Base-by-base conservation (phyloP, 1,284 basidiomycete genomes). In the Heterobasidion occidentale region DNA sequence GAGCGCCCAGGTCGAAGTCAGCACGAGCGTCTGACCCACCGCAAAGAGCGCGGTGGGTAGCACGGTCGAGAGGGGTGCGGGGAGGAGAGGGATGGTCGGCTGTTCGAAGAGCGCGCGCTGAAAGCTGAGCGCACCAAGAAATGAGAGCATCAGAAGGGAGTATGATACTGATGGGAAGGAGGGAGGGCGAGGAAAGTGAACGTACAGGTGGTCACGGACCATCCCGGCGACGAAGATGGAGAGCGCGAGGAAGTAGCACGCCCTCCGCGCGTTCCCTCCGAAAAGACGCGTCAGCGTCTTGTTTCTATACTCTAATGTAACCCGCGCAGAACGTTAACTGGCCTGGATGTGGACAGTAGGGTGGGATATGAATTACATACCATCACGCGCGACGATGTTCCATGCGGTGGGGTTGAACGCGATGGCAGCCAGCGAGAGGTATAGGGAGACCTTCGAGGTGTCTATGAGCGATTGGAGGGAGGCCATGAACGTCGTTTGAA, bases 341-440 rank as follows among this genome's bases (percentile, higher is more conserved):
- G 52, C 19, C 6, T 27, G 19, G 44, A 53, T 19, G 35, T n/a
- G 42, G 2, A 52, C 51, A 3, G 45, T 9, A 55, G 58, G n/a
- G 53, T 49, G 54, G 17, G 42, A 35, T 49, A 17, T 14, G 9
- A 9, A 14, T 14, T 9, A 74, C 80, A 57, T 58, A 94, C 94
- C 95, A 75, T 96, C 94, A 58, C 87, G 86, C 33, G 95, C 95
- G 38, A 95, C 85, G 59, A 94, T 86, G 73, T 98, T 98, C 96
- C 95, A 98, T 63, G 91, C 95, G 1, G 86, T 83, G 0, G 95
- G 95, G 67, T 98, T 98, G 77, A 97, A 96, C 14, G 82, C 67
- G 52, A 94, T 88, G 57, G 86, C 71, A 1, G 78, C 73, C 15
- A 90, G 61, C 1, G 84, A 84, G 27, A 89, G 61, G 67, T 78